These are phyloP conservation scores for Lactarius quietus DNA, from an alignment of 768 basidiomycete genomes.

Conservation along the genomic window DNA sequence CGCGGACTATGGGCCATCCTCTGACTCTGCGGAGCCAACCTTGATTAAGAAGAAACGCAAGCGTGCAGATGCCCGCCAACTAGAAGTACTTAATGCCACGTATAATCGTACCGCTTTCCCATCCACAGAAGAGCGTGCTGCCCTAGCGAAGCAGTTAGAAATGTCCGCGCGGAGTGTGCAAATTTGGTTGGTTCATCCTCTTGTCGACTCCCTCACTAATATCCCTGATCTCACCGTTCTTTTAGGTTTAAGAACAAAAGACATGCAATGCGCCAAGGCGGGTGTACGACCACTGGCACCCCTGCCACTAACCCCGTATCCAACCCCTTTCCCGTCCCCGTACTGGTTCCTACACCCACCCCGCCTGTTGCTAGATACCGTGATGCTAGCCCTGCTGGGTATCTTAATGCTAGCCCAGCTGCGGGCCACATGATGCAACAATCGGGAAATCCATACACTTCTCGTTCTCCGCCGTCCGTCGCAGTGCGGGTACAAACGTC, in stretches of 20 bases:
- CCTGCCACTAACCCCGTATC: neutral
- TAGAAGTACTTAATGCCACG: conserved; percentile 77
- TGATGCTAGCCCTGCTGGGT: neutral
- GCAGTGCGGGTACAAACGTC: conserved; percentile 17
- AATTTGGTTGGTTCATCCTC: conserved; percentile 58
- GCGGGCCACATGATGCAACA: conserved; percentile 19
- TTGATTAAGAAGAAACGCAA: conserved; percentile 90
- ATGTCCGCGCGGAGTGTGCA: conserved; percentile 86
- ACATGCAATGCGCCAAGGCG: conserved; percentile 23
- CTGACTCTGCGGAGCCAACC: conserved; percentile 48
- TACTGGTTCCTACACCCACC: conserved; percentile 2
- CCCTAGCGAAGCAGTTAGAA: conserved; percentile 69
- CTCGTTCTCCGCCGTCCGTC: conserved; percentile 21
- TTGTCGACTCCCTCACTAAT: neutral
- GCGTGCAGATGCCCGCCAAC: conserved; percentile 75
- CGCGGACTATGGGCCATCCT: conserved; percentile 26
- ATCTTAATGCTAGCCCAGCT: too few species aligned
- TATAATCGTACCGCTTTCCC: conserved; percentile 83
- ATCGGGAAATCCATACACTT: conserved; percentile 12
- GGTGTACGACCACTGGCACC: conserved; percentile 13
- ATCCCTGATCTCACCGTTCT: conserved; percentile 1
- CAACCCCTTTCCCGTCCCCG: neutral
- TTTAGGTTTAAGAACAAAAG: conserved; percentile 26
- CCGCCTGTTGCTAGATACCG: neutral
- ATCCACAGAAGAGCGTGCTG: conserved; percentile 80